phyloP scores from a whole-genome alignment of 352 stramenopile genomes.

The Phytopythium litorale region DNA sequence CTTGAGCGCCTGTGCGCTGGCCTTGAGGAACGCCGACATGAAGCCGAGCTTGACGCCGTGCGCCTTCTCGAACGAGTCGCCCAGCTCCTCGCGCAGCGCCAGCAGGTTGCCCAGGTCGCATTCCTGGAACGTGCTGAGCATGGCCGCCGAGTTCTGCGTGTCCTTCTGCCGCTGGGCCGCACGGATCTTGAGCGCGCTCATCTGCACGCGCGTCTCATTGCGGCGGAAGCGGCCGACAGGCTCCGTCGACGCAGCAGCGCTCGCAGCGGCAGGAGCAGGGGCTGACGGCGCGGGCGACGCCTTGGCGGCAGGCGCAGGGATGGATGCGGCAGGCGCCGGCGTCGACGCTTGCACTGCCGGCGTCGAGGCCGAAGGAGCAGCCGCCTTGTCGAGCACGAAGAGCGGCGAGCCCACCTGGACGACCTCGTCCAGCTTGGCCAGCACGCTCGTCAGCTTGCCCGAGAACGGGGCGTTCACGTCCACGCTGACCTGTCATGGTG shows the following conservation, averaged over 20 bases:
- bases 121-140: conserved; percentile 99
- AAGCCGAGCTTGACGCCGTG: conserved; percentile 98
- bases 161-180: conserved; percentile 96
- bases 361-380: conserved; percentile 8
- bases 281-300: conserved; percentile 17
- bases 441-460: conserved; percentile 90
- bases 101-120: conserved; percentile 97
- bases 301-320: conserved; percentile 17
- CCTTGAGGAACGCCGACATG: conserved; percentile 98
- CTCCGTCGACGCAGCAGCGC: conserved; percentile 15
- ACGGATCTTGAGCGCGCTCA: conserved; percentile 95
- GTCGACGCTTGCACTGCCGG: not conserved
- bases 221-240: conserved; percentile 39
- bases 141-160: conserved; percentile 97
- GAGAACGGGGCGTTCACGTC: conserved; percentile 89
- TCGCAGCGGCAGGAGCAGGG: conserved; percentile 21
- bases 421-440: conserved; percentile 94
- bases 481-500: conserved; percentile 63
- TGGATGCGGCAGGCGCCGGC: conserved; percentile 7
- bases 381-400: conserved; percentile 90
- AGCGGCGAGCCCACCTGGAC: conserved; percentile 93
- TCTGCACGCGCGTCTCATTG: conserved; percentile 87
- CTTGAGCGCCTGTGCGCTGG: conserved; percentile 89
- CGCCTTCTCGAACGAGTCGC: conserved; percentile 94
- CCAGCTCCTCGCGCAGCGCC: conserved; percentile 88